Evolutionary conservation across 176 grass and related monocot species (phyloP).

Genomic region (Guadua angustifolia): DNA sequence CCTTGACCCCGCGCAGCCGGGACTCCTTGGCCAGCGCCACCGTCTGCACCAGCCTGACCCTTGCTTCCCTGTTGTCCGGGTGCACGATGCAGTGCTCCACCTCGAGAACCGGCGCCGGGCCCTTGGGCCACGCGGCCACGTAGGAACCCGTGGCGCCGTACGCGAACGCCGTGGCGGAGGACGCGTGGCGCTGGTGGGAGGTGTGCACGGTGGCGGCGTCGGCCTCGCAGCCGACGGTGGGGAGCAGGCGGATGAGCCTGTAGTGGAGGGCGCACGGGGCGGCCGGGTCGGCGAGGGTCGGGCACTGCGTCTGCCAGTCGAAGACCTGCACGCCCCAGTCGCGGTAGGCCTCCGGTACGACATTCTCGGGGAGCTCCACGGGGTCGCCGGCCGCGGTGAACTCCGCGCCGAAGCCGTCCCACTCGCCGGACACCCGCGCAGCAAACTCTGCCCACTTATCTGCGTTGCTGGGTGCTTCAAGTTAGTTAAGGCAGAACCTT

Average conservation of each 20-base stretch:
- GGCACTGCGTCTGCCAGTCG: constrained; percentile 99
- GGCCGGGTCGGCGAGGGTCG: constrained; percentile 67
- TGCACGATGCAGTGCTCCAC: constrained; percentile 84
- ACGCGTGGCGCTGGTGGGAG: constrained; percentile 60
- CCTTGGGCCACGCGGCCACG: constrained; percentile 61
- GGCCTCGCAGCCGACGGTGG: constrained; percentile 92
- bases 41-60: constrained; percentile 72
- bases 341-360: constrained; percentile 80
- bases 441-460: constrained; percentile 68
- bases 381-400: constrained; percentile 70
- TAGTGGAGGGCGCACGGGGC: constrained; percentile 58
- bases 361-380: constrained; percentile 72
- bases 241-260: constrained; percentile 75
- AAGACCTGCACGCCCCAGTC: constrained; percentile 88
- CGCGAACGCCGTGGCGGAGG: constrained; percentile 60
- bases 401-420: constrained; percentile 89
- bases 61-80: constrained; percentile 49
- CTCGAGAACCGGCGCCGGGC: constrained; percentile 58
- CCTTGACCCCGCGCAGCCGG: constrained; percentile 57
- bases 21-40: constrained; percentile 53
- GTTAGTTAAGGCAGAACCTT: not conserved
- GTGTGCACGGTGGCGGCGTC: constrained; percentile 90
- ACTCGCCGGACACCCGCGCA: constrained; percentile 78
- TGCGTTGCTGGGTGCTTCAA: not conserved
- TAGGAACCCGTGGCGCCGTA: constrained; percentile 57